A percentile compares a stretch with the other conserved stretches of the same genome.
Evolutionary conservation across 2,329 filamentous ascomycete species (phyloP).

Genomic region (Escovopsis weberi): DNA sequence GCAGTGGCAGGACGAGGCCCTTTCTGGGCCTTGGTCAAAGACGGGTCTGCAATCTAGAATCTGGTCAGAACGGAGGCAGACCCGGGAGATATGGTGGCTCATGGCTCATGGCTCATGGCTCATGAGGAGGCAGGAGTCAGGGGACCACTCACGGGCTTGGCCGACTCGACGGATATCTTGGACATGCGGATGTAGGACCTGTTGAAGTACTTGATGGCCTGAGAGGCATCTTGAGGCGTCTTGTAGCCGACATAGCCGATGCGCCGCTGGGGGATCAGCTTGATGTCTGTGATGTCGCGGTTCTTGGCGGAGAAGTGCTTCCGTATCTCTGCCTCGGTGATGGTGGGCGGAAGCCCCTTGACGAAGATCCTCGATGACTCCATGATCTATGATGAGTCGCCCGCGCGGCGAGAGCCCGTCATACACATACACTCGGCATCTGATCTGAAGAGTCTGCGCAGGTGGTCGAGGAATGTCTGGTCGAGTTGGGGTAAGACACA

Average conservation of each 20-base stretch:
- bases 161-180: constrained; percentile 78
- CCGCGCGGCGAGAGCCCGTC: background rate
- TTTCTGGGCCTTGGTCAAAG: constrained; percentile 17
- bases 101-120: background rate
- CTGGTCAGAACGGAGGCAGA: constrained; percentile 18
- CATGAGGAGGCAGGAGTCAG: too few species aligned
- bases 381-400: constrained; percentile 18
- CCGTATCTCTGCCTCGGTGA: constrained; percentile 71
- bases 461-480: constrained; percentile 1
- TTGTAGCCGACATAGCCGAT: constrained; percentile 96
- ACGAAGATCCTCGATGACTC: constrained; percentile 60
- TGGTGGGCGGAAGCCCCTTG: constrained; percentile 70
- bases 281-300: constrained; percentile 73
- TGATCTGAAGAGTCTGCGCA: background rate
- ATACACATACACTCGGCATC: background rate
- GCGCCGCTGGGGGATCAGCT: constrained; percentile 74
- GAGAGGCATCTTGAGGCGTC: constrained; percentile 60
- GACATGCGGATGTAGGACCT: constrained; percentile 92
- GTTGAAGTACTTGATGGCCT: constrained; percentile 91
- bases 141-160: constrained; percentile 50
- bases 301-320: constrained; percentile 71
- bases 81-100: constrained; percentile 7
- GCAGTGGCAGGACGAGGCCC: constrained; percentile 12
- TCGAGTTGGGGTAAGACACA: background rate
- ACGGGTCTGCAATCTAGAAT: constrained; percentile 31